phyloP scores from a whole-genome alignment of 805 yeast species.

The Metschnikowia proteae region DNA sequence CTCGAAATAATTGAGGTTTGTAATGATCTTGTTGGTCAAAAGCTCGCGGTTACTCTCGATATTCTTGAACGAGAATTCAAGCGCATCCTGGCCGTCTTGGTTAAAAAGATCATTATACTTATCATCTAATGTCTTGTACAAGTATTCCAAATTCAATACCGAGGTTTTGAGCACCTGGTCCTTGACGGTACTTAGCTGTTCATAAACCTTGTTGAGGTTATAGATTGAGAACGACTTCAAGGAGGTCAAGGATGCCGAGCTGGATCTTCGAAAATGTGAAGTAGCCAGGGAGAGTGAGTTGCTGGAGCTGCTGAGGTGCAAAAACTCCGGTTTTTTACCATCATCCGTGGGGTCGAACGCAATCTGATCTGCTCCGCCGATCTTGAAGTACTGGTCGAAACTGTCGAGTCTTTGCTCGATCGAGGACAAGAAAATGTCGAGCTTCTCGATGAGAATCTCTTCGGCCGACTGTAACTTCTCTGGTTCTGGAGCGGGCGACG shows the following conservation, averaged over 20 bases:
- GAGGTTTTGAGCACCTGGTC: constrained; percentile 36
- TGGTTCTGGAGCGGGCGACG: not conserved
- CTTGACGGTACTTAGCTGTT: constrained; percentile 33
- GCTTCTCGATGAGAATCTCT: constrained; percentile 37
- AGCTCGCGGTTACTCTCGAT: constrained; percentile 22
- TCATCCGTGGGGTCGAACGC: constrained; percentile 11
- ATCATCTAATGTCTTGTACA: constrained; percentile 39
- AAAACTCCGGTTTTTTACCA: constrained; percentile 4
- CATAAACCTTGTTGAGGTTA: constrained; percentile 33
- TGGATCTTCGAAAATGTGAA: constrained; percentile 19
- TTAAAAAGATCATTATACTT: constrained; percentile 37
- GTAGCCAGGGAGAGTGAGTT: constrained; percentile 7
- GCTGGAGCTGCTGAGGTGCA: not conserved
- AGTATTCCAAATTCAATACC: constrained; percentile 35
- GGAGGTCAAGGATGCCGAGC: constrained; percentile 27
- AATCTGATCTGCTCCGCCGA: constrained; percentile 14
- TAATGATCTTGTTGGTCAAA: constrained; percentile 35
- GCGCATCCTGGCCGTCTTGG: constrained; percentile 14
- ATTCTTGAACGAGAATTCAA: not conserved
- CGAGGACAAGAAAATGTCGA: constrained; percentile 40
- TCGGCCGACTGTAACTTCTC: constrained; percentile 24
- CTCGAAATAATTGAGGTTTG: constrained; percentile 41
- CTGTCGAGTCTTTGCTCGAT: constrained; percentile 39
- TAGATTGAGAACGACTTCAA: constrained; percentile 30
- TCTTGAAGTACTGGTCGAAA: constrained; percentile 39